phyloP scores from a whole-genome alignment of 768 basidiomycete genomes.

The Mycena indigotica region DNA sequence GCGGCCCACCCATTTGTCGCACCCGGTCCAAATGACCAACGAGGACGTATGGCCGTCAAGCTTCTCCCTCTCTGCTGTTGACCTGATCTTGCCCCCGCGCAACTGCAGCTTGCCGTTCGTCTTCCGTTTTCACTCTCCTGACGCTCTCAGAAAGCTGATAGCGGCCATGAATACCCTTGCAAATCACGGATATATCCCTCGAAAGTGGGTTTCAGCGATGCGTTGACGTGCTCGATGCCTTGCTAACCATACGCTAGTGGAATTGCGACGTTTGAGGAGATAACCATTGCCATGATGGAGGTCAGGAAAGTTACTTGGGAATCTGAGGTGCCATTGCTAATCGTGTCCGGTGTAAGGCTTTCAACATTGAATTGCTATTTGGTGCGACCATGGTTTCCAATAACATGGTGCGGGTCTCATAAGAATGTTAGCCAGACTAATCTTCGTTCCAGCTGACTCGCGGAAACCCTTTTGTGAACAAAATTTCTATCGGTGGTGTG shows the following conservation, averaged over 20 bases:
- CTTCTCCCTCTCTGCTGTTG: neutral
- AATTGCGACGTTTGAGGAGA: constrained; percentile 17
- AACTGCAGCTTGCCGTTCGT: constrained; percentile 3
- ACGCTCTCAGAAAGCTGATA: too few relatives aligned
- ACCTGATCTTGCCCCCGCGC: constrained; percentile 4
- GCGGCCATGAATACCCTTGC: constrained; percentile 15
- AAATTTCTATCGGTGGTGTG: constrained; percentile 16
- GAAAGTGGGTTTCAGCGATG: constrained; percentile 15
- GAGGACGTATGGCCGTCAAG: constrained; percentile 8
- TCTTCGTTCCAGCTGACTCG: constrained; percentile 6
- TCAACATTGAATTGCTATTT: constrained; percentile 13
- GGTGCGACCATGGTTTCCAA: constrained; percentile 11
- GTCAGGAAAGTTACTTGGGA: too few relatives aligned
- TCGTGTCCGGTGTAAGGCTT: too few relatives aligned
- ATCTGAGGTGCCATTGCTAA: too few relatives aligned
- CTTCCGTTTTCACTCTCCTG: too few relatives aligned
- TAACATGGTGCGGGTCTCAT: constrained; percentile 17
- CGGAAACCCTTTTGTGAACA: constrained; percentile 17
- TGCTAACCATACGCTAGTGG: constrained; percentile 8
- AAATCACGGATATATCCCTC: constrained; percentile 13
- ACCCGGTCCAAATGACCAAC: constrained; percentile 14
- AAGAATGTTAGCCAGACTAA: neutral
- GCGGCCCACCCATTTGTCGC: constrained; percentile 17
- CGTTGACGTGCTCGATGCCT: too few relatives aligned
- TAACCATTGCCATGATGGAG: constrained; percentile 16